Evolutionary conservation across 2,329 filamentous ascomycete genomes (phyloP), one percentile per base, ranked within the genome.

Genomic region (Aplosporella prunicola): DNA sequence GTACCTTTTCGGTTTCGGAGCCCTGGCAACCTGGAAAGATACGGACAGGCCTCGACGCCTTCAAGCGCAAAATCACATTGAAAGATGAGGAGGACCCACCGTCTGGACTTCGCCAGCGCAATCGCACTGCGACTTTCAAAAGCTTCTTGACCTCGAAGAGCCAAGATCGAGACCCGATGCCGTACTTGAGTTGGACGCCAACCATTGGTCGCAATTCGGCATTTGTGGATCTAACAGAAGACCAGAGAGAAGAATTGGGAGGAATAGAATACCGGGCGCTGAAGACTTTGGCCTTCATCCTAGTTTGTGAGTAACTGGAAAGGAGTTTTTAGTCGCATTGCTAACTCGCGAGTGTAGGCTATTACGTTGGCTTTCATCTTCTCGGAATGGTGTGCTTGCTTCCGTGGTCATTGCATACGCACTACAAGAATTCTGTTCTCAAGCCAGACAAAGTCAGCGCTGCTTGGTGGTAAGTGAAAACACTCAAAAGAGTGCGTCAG

Each of bases 221-320:
- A 24, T 98, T 96, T 52, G 72, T 91, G 9, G 85, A 88, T 47
- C 61, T 98, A 46, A 84, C 82, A 0, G 82, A 93, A 47, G 86
- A 91, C 45, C 87, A 98, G 60, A 76, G 91, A 47, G 88, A 98
- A 55, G 91, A 98, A 59, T 66, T 98, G 2, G 91, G 91, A 9
- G 91, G 91, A 14, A 94, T 98, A 45, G 91, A 98, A 58, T 98
- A 98, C 53, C 80, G 91, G 5, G 84, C 89, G 0, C 59, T 98
- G 43, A 93, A 94, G 58, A 85, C 86, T 2, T 64, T 98, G 32
- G 83, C 84, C 1, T 56, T 85, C 18, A 78, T 96, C 20, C 66
- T 96, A 14, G 70, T 82, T 3, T 55, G 55, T 58, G n/a, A n/a
- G n/a, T n/a, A n/a, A n/a, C n/a, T n/a, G n/a, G n/a, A n/a, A n/a